Evolutionary conservation across 208 protist species (phyloP).

Genomic region (Trypanosoma melophagium): DNA sequence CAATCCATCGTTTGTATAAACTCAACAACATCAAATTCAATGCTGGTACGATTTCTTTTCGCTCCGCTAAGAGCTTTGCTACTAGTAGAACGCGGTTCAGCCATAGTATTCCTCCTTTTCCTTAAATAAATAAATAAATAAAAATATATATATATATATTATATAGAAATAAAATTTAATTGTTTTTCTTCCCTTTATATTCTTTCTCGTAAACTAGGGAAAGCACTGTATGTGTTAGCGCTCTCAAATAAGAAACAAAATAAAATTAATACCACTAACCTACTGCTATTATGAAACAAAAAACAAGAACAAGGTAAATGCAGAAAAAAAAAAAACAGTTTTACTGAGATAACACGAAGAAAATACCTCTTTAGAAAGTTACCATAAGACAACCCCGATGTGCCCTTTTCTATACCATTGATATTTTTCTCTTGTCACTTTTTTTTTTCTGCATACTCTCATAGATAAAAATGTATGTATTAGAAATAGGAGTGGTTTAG

Average conservation of each 20-base stretch:
- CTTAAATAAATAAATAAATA: neutral
- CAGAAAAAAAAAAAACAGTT: too few species aligned
- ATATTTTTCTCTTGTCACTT: neutral
- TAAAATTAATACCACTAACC: too few species aligned
- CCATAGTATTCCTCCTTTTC: slow-evolving; percentile 11
- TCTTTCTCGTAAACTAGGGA: neutral
- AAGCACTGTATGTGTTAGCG: neutral
- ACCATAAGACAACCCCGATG: too few species aligned
- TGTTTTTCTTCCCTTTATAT: neutral
- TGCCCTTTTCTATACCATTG: neutral
- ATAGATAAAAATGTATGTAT: neutral
- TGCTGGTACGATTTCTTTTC: slow-evolving; percentile 39
- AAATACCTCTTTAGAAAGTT: too few species aligned
- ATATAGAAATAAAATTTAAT: neutral
- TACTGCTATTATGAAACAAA: too few species aligned
- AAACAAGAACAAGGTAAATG: too few species aligned
- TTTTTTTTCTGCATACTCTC: neutral
- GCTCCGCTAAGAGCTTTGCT: slow-evolving; percentile 44
- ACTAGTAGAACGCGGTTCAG: slow-evolving; percentile 22
- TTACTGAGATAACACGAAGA: too few species aligned
- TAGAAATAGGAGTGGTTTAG: neutral
- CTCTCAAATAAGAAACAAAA: neutral
- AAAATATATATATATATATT: neutral
- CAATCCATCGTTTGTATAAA: slow-evolving; percentile 52
- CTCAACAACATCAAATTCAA: slow-evolving; percentile 69